Evolutionary conservation across 768 basidiomycete species (phyloP).

Genomic region (Trichaptum fuscoviolaceum): DNA sequence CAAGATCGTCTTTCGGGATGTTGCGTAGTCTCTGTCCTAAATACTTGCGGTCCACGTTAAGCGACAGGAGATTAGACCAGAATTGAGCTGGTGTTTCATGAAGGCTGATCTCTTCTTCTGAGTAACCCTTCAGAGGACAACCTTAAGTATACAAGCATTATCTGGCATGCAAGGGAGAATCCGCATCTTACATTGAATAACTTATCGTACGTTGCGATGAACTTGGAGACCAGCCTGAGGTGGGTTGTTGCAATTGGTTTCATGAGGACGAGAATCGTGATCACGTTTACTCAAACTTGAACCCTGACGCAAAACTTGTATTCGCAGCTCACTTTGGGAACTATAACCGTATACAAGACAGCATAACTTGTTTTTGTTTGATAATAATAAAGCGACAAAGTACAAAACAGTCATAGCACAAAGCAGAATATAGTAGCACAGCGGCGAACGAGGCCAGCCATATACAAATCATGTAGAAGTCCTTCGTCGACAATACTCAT

Average conservation of each 20-base stretch:
- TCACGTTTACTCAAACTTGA: background rate
- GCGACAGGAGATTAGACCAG: conserved; percentile 47
- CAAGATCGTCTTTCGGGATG: conserved; percentile 44
- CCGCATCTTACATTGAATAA: conserved; percentile 36
- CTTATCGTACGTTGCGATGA: conserved; percentile 40
- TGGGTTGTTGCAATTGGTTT: background rate
- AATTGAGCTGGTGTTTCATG: conserved; percentile 40
- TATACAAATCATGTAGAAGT: background rate
- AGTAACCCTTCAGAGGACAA: conserved; percentile 30
- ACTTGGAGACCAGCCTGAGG: conserved; percentile 37
- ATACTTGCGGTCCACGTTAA: conserved; percentile 47
- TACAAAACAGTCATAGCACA: background rate
- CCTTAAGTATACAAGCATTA: background rate
- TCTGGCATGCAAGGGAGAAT: conserved; percentile 6
- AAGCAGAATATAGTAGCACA: background rate
- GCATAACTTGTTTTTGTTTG: background rate
- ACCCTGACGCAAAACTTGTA: too few relatives aligned
- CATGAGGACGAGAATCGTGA: background rate
- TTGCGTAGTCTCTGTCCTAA: conserved; percentile 34
- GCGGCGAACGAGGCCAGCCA: background rate
- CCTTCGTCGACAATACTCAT: background rate
- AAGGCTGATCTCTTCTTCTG: conserved; percentile 39
- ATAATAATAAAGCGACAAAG: background rate
- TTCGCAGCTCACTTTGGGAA: background rate
- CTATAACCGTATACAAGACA: background rate